A percentile compares a stretch with the other conserved stretches of the same genome.
Conservation (phyloP, 2,329 filamentous ascomycete genomes). For the Ophiostoma fasciatum region DNA sequence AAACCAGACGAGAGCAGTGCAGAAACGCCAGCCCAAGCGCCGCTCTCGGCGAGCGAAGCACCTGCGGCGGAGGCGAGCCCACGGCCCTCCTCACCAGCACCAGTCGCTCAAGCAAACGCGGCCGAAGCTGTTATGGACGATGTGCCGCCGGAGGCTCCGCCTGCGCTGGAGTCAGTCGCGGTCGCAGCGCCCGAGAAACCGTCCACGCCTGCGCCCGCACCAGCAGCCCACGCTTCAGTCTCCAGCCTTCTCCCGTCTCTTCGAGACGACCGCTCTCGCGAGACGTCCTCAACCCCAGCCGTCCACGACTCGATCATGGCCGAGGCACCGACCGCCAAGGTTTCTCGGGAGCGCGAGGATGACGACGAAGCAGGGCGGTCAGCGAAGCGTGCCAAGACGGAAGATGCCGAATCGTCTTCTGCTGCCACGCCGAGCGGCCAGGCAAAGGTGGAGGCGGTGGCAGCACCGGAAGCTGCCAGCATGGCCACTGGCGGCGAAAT, state of each 20-base stretch:
- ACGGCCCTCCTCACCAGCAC: no score
- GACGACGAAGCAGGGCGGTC: conserved; percentile 52
- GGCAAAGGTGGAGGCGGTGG: no score
- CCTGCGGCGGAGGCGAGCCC: no score
- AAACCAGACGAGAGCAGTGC: not conserved
- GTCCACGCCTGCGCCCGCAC: not conserved
- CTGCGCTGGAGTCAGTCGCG: no score
- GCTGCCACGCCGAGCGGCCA: conserved; percentile 9
- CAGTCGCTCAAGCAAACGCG: no score
- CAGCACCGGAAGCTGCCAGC: not conserved
- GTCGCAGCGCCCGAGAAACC: conserved; percentile 3
- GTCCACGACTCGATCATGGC: conserved; percentile 27
- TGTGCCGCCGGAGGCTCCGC: no score
- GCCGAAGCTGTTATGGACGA: no score
- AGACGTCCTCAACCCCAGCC: conserved; percentile 14
- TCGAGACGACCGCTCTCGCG: conserved; percentile 19
- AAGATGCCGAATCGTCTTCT: conserved; percentile 14
- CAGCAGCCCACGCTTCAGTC: not conserved
- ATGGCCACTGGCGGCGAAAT: conserved; percentile 9
- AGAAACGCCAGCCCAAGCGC: not conserved
- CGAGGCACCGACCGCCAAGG: conserved; percentile 37
- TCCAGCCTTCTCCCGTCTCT: conserved; percentile 10
- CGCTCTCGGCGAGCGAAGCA: no score
- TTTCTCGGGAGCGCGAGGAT: conserved; percentile 63
- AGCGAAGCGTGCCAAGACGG: conserved; percentile 67